Base-by-base conservation (phyloP, 495 filamentous ascomycete genomes). In the Podospora anserina region DNA sequence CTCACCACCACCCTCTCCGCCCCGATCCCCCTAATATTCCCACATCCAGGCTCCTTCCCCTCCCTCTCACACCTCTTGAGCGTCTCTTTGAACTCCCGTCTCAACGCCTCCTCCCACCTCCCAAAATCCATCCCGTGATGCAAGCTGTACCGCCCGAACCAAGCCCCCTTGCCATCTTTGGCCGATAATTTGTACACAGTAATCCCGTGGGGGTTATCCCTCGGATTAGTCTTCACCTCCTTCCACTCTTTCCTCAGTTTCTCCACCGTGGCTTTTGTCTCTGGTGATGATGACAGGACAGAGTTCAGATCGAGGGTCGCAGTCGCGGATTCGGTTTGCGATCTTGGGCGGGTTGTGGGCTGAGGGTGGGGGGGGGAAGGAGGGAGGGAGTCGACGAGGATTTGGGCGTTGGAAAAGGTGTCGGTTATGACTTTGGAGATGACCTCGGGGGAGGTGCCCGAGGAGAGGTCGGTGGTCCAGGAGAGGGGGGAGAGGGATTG, bases 91-190 rank as follows among this genome's bases (percentile, higher is more conserved):
- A 92, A 91, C 78, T 89, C 88, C 54, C 78, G 78, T 71, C 81
- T 74, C 76, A 90, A 77, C 4, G 83, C 89, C 66, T 76, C 77
- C 73, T 83, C 85, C 86, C 81, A 97, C 73, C 86, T 89, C 15
- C 81, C 78, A 75, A 96, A 98, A 95, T 74, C 6, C 66, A 71
- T 70, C 89, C 86, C 67, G 13, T 61, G 59, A 68, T 97, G 93
- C 18, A 97, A 83, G 71, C 92, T 96, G 30, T 92, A 83, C 66
- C 95, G 79, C 11, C 91, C 92, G 78, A 97, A 98, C 94, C 94
- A 98, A 3, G 88, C 83, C 0, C 94, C 95, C 61, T 89, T 89
- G 2, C 93, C 90, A 73, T 97, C 95, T 66, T 89, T 88, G 0
- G 89, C 88, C 0, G 82, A 76, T 28, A 95, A 81, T 75, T 96